Conservation (phyloP, 306 rosid genomes). For the Alnus rubra region DNA sequence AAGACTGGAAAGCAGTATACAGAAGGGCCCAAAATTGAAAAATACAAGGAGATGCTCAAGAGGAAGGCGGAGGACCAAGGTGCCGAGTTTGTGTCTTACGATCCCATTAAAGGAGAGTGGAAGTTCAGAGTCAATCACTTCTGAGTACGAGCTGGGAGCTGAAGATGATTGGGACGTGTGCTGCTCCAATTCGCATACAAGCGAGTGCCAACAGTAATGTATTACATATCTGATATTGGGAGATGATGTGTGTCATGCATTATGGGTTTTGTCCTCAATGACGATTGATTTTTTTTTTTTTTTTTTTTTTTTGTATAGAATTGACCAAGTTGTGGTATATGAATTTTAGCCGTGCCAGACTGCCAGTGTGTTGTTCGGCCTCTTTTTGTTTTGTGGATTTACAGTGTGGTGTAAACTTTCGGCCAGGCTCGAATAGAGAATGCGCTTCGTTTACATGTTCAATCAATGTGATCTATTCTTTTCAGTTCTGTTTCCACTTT, state of each 20-base stretch:
- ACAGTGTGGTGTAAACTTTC: neutral
- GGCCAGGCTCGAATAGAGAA: neutral
- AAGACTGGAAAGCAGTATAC: conserved; percentile 70
- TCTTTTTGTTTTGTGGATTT: neutral
- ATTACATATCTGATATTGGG: neutral
- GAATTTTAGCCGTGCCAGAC: conserved; percentile 2
- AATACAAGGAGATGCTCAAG: conserved; percentile 87
- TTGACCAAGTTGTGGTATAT: conserved; percentile 13
- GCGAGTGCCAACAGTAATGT: neutral
- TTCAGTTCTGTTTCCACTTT: too few species aligned
- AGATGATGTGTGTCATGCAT: conserved; percentile 7
- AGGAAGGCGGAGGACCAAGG: conserved; percentile 93
- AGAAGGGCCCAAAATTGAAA: conserved; percentile 77
- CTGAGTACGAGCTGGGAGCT: conserved; percentile 51
- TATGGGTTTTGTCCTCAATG: conserved; percentile 8
- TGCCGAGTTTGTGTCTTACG: conserved; percentile 80
- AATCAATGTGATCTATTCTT: neutral
- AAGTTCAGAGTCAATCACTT: conserved; percentile 85
- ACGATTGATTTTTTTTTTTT: conserved; percentile 1
- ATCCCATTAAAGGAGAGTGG: conserved; percentile 86
- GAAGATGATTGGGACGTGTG: conserved; percentile 41
- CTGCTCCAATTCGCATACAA: conserved; percentile 10
- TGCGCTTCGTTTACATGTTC: neutral
- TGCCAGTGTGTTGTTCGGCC: neutral
- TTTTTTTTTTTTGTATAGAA: conserved; percentile 26